Percentiles rank a stretch among this genome's conserved stretches.
These are phyloP conservation scores for Eucalyptus virginea DNA, from an alignment of 345 rosid species.

Conservation along the genomic window DNA sequence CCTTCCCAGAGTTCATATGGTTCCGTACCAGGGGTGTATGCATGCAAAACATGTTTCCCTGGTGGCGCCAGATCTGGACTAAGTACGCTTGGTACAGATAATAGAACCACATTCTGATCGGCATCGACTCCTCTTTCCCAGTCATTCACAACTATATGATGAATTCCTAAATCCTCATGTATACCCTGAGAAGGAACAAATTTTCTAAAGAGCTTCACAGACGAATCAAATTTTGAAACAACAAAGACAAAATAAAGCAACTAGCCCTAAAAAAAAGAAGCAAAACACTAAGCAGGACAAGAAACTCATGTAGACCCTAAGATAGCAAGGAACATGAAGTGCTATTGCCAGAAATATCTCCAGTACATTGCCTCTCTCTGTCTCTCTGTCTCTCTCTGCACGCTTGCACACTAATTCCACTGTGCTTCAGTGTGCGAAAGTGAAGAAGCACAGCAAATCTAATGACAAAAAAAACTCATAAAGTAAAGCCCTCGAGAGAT, in stretches of 20 bases:
- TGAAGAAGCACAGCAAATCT: background rate
- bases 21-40: constrained; percentile 87
- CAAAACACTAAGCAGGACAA: background rate
- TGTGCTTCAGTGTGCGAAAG: background rate
- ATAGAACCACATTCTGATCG: constrained; percentile 82
- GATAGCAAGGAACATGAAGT: background rate
- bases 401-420: background rate
- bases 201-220: background rate
- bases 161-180: constrained; percentile 68
- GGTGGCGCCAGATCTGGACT: constrained; percentile 81
- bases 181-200: constrained; percentile 28
- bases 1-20: constrained; percentile 76
- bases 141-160: constrained; percentile 87
- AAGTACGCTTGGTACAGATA: constrained; percentile 73
- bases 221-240: background rate
- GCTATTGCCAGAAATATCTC: background rate
- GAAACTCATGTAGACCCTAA: background rate
- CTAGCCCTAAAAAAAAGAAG: background rate
- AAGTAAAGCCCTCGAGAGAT: background rate
- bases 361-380: background rate
- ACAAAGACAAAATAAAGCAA: background rate
- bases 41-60: constrained; percentile 77
- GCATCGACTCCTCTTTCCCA: constrained; percentile 91
- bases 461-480: background rate
- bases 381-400: background rate